Percentiles rank a stretch among this genome's conserved stretches.
These are phyloP conservation scores for Hypseocharis bilobata DNA, from an alignment of 441 rosid genomes.

Conservation along the genomic window DNA sequence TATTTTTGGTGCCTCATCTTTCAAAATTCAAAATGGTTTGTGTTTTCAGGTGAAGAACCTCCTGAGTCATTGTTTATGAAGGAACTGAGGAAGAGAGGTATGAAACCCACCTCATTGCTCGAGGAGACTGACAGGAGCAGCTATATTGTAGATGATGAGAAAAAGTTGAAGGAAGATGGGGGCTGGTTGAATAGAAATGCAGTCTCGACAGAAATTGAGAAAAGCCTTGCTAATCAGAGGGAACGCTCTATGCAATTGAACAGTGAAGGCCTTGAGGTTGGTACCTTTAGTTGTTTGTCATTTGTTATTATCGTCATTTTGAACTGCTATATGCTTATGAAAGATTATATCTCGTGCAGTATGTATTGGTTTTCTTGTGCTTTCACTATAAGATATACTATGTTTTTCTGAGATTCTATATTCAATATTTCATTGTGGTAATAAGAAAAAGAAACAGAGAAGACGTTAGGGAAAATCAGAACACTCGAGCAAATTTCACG, in stretches of 20 bases:
- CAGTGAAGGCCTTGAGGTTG: constrained; percentile 97
- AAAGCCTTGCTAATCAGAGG: constrained; percentile 62
- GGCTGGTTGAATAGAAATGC: constrained; percentile 45
- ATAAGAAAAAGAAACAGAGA: too few species aligned
- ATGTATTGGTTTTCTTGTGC: not conserved
- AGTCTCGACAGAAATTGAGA: constrained; percentile 51
- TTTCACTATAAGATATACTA: not conserved
- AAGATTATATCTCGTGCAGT: not conserved
- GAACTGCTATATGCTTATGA: not conserved
- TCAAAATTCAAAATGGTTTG: not conserved
- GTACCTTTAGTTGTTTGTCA: not conserved
- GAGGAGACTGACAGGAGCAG: constrained; percentile 43
- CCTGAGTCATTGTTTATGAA: constrained; percentile 91
- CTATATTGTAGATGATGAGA: constrained; percentile 41
- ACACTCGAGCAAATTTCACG: too few species aligned
- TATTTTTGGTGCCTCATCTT: not conserved
- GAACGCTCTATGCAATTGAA: constrained; percentile 77
- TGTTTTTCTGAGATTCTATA: too few species aligned
- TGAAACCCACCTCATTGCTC: constrained; percentile 77
- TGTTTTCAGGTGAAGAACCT: constrained; percentile 63
- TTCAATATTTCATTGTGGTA: too few species aligned
- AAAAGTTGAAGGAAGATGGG: constrained; percentile 37
- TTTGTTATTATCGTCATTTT: not conserved
- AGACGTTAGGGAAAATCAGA: too few species aligned
- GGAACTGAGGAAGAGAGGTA: constrained; percentile 81